Conservation (phyloP, 164 flowering plant genomes). For the Berberis vulgaris region DNA sequence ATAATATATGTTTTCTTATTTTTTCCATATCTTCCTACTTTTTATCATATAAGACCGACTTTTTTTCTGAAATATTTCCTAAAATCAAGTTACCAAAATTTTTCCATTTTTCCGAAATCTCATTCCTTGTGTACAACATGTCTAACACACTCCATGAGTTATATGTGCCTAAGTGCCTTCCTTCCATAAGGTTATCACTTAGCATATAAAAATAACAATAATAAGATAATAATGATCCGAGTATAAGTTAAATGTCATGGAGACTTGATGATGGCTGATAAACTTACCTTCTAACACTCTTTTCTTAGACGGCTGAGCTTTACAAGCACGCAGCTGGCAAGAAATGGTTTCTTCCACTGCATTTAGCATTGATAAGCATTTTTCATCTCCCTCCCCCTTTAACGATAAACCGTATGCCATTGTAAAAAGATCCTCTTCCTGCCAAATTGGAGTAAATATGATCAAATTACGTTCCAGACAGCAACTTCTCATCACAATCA, state of each 20-base stretch:
- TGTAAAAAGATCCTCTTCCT: slow-evolving; percentile 95
- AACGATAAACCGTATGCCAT: slow-evolving; percentile 82
- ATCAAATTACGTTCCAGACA: not conserved
- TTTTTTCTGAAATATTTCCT: too few species aligned
- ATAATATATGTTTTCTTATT: too few species aligned
- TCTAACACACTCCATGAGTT: too few species aligned
- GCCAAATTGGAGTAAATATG: not conserved
- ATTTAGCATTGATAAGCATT: slow-evolving; percentile 72
- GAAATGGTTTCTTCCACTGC: slow-evolving; percentile 89
- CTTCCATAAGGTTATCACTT: too few species aligned
- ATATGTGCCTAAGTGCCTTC: too few species aligned
- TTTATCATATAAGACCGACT: too few species aligned
- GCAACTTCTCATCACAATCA: too few species aligned
- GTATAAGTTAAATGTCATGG: not conserved
- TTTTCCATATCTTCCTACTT: too few species aligned
- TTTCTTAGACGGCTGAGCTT: slow-evolving; percentile 54
- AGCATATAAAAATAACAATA: not conserved
- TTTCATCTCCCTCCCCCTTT: slow-evolving; percentile 76
- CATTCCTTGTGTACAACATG: too few species aligned
- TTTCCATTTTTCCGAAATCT: too few species aligned
- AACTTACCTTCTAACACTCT: slow-evolving; percentile 56
- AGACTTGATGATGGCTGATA: not conserved
- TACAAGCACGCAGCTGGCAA: slow-evolving; percentile 87
- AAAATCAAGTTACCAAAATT: too few species aligned
- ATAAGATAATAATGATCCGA: not conserved